A percentile compares a stretch with the other conserved stretches of the same genome.
These are phyloP conservation scores for Venturia carpophila DNA, from an alignment of 2,329 filamentous ascomycete species.

Conservation along the genomic window DNA sequence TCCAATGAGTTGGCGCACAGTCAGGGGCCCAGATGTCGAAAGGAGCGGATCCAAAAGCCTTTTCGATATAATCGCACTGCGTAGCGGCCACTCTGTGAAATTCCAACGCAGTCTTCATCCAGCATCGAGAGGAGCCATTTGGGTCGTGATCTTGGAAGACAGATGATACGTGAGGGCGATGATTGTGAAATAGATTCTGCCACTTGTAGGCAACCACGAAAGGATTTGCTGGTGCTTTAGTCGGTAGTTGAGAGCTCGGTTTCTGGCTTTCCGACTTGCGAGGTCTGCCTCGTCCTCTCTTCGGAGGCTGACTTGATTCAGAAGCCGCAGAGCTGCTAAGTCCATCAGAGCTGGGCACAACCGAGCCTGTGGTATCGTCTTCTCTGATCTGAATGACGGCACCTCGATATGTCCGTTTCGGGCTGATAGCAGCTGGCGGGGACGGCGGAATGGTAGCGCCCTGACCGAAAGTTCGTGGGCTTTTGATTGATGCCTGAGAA, in stretches of 20 bases:
- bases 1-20: not conserved
- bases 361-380: not conserved
- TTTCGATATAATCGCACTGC: not conserved
- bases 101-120: not conserved
- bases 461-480: not conserved
- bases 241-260: not conserved
- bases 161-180: slow-evolving; percentile 2
- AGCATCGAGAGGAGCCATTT: not conserved
- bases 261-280: not conserved
- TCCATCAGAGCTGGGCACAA: not conserved
- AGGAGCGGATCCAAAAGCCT: not conserved
- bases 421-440: not conserved
- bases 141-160: not conserved
- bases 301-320: not conserved
- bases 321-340: not conserved
- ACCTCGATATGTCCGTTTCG: not conserved
- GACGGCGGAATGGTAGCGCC: not conserved
- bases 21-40: not conserved
- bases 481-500: not conserved
- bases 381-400: not conserved
- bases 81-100: not conserved
- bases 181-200: not conserved
- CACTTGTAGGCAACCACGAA: not conserved
- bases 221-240: not conserved
- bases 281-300: not conserved